Evolutionary conservation across 768 basidiomycete species (phyloP).

Genomic region (Cystobasidium ongulense): DNA sequence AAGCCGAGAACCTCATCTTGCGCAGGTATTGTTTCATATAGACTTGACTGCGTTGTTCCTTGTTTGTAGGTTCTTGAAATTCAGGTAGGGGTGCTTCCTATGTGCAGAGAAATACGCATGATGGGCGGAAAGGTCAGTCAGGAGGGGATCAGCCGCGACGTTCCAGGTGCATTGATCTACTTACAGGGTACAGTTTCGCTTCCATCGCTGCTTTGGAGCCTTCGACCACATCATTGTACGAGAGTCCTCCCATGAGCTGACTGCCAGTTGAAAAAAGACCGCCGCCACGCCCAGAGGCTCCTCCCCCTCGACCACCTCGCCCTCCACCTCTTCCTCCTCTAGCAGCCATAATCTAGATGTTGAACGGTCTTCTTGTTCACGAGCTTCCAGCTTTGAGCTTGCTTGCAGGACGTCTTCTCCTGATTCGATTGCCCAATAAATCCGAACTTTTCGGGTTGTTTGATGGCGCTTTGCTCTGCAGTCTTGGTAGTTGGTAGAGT

Average conservation of each 20-base stretch:
- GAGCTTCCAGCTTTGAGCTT: neutral
- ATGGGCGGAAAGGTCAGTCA: neutral
- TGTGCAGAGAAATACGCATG: neutral
- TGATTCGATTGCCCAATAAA: neutral
- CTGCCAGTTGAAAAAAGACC: constrained; percentile 20
- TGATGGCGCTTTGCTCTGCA: no score
- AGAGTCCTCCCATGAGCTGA: constrained; percentile 22
- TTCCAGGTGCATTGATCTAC: neutral
- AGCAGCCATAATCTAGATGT: neutral
- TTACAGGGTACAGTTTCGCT: constrained; percentile 18
- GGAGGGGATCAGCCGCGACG: neutral
- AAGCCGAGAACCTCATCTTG: constrained; percentile 8
- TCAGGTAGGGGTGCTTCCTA: constrained; percentile 20
- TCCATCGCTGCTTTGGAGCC: neutral
- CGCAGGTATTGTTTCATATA: constrained; percentile 22
- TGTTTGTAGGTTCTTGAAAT: constrained; percentile 3
- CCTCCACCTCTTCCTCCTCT: constrained; percentile 21
- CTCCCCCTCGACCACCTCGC: constrained; percentile 21
- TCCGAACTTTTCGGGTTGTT: neutral
- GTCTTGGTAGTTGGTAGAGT: no score
- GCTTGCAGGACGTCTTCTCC: neutral
- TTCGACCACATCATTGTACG: constrained; percentile 10
- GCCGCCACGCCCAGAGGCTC: constrained; percentile 2
- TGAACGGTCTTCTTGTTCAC: neutral
- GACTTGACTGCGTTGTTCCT: constrained; percentile 9